phyloP scores from a whole-genome alignment of 768 basidiomycete species.

The Russula olivacea region DNA sequence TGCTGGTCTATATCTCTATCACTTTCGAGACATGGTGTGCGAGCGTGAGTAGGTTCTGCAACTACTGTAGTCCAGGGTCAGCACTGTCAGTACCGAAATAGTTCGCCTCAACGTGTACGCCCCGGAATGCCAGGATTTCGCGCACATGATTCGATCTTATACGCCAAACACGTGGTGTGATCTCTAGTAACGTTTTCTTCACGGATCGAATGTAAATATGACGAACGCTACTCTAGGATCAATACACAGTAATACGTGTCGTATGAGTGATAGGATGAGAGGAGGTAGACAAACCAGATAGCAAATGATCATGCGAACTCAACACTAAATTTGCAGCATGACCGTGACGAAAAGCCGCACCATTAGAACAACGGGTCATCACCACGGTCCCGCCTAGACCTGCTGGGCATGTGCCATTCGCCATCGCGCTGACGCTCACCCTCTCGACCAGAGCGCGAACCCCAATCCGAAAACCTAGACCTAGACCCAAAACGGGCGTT shows the following conservation, averaged over 20 bases:
- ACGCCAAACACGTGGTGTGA: not conserved
- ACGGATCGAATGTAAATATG: not conserved
- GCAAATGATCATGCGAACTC: not conserved
- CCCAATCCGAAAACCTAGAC: not conserved
- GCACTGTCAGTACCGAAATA: no score
- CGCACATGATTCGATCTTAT: not conserved
- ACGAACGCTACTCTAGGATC: not conserved
- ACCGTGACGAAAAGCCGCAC: no score
- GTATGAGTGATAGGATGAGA: slow-evolving; percentile 4
- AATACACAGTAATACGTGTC: slow-evolving; percentile 1
- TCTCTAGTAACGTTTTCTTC: not conserved
- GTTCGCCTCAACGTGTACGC: no score
- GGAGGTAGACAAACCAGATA: not conserved
- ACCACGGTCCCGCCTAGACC: not conserved
- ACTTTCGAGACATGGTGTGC: not conserved
- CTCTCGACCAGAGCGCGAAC: not conserved
- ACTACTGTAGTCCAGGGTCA: not conserved
- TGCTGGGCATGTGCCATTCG: not conserved
- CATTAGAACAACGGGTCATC: not conserved
- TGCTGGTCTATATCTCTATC: not conserved
- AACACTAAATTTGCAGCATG: slow-evolving; percentile 4
- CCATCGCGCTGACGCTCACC: not conserved
- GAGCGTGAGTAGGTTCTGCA: not conserved
- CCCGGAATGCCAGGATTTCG: not conserved
- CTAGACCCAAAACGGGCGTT: not conserved